A percentile compares a stretch with the other conserved stretches of the same genome.
Evolutionary conservation across 768 basidiomycete species (phyloP).

Genomic region (Daedalea quercina): DNA sequence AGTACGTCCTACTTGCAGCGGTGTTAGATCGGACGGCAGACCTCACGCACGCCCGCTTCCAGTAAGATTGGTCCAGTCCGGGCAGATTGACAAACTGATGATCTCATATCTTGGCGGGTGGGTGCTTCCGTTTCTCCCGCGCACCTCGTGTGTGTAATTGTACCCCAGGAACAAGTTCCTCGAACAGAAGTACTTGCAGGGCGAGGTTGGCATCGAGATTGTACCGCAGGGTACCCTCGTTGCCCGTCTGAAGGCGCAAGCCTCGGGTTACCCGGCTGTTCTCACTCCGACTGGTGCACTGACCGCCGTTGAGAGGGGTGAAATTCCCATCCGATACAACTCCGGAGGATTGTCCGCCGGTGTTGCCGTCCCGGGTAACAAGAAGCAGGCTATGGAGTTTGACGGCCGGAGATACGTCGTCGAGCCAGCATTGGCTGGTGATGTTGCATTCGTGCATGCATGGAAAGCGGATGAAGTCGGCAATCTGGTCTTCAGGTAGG

Average conservation of each 20-base stretch:
- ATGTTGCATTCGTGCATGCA: slow-evolving; percentile 78
- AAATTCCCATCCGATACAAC: slow-evolving; percentile 73
- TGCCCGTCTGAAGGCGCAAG: slow-evolving; percentile 81
- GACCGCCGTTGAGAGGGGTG: slow-evolving; percentile 72
- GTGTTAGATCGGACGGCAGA: neutral
- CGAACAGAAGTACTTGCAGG: slow-evolving; percentile 69
- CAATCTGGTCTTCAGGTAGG: slow-evolving; percentile 81
- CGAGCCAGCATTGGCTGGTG: slow-evolving; percentile 74
- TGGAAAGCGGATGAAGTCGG: slow-evolving; percentile 90
- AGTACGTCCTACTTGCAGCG: slow-evolving; percentile 32
- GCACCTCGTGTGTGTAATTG: neutral
- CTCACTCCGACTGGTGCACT: slow-evolving; percentile 89
- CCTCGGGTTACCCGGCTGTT: slow-evolving; percentile 88
- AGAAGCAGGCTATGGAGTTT: slow-evolving; percentile 68
- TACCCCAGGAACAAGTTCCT: slow-evolving; percentile 70
- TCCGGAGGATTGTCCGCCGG: slow-evolving; percentile 61
- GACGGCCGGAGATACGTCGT: slow-evolving; percentile 71
- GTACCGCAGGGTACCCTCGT: slow-evolving; percentile 89
- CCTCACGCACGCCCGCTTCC: neutral
- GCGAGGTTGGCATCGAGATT: slow-evolving; percentile 76
- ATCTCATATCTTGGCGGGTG: slow-evolving; percentile 85
- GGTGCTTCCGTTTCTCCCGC: slow-evolving; percentile 13
- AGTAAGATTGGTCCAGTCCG: slow-evolving; percentile 66
- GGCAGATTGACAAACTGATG: slow-evolving; percentile 74
- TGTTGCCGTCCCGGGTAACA: slow-evolving; percentile 61